Evolutionary conservation across 208 protist species (phyloP).

Genomic region (Leptomonas seymouri): DNA sequence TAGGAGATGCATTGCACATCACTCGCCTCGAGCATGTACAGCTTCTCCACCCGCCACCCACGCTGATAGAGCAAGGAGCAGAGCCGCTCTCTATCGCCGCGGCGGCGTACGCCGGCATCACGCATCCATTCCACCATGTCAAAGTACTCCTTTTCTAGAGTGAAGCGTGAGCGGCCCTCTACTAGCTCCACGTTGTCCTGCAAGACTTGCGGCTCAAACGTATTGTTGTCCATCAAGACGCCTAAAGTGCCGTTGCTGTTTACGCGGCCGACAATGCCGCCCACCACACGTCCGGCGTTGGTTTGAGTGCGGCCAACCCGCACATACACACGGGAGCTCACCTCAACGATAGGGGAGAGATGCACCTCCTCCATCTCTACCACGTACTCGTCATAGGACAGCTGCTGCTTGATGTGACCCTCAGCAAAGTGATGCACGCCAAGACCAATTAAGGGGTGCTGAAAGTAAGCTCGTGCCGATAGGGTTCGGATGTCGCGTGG

Average conservation of each 20-base stretch:
- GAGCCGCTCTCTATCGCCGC: slow-evolving; percentile 49
- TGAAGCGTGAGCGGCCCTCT: slow-evolving; percentile 73
- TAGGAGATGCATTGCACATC: slow-evolving; percentile 61
- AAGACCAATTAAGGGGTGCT: slow-evolving; percentile 55
- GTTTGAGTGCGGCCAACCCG: slow-evolving; percentile 36
- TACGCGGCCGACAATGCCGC: slow-evolving; percentile 75
- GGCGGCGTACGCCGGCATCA: slow-evolving; percentile 53
- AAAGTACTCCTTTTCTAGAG: slow-evolving; percentile 28
- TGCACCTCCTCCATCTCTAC: slow-evolving; percentile 72
- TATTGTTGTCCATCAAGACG: slow-evolving; percentile 85
- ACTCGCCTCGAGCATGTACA: slow-evolving; percentile 50
- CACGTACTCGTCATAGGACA: slow-evolving; percentile 64
- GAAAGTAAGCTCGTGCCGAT: slow-evolving; percentile 57
- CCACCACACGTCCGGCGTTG: slow-evolving; percentile 47
- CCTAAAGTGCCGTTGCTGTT: slow-evolving; percentile 88
- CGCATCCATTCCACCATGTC: slow-evolving; percentile 62
- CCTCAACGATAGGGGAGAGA: slow-evolving; percentile 77
- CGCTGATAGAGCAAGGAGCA: slow-evolving; percentile 59
- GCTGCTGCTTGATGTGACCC: slow-evolving; percentile 50
- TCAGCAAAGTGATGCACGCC: slow-evolving; percentile 74
- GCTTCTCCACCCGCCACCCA: slow-evolving; percentile 58
- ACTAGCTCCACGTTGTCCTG: slow-evolving; percentile 60
- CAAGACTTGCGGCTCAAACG: slow-evolving; percentile 64
- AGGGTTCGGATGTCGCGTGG: slow-evolving; percentile 15
- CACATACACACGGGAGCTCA: slow-evolving; percentile 77